Base-by-base conservation (phyloP, 768 basidiomycete genomes). In the Mycena haematopus region DNA sequence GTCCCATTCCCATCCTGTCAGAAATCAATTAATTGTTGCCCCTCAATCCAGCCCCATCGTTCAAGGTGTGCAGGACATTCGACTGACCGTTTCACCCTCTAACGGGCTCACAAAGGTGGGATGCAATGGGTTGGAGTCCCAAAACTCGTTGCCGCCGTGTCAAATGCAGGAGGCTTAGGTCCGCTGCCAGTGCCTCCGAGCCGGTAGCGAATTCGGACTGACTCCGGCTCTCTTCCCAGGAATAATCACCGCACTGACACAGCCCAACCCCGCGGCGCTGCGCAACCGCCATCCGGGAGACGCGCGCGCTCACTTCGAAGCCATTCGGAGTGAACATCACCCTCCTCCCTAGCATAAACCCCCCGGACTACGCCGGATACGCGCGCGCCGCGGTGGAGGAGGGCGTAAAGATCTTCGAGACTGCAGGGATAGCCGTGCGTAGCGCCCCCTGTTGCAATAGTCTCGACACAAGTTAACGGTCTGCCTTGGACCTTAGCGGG, bases 91-190 rank as follows among this genome's bases (percentile, higher is more conserved):
- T 33, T 6, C 6, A 33, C 31, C 31, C 31, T 33, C 31, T 33
- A 33, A 33, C 31, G 6, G 11, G 31, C 31, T 33, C 31, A 6
- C 31, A 33, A n/a, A n/a, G 93, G 92, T 24, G 93, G 92, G 50
- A 94, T 95, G 92, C 93, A 94, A 85, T 95, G 92, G 93, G 92
- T 96, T 47, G 93, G 93, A 24, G 74, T 87, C 15, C 93, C 95
- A 1, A 73, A 75, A 60, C 84, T 95, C 19, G 90, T 80, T 47
- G 86, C 90, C 8, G 93, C 92, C 0, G 86, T 95, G 8, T 91
- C 90, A 10, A 87, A 94, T 58, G 93, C 90, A 1, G 93, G 93
- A 3, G 93, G 91, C 35, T 80, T 94, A 36, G 91, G 91, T 86
- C 56, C 11, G 53, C n/a, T n/a, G n/a, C n/a, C n/a, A n/a, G n/a